Evolutionary conservation across 2,329 filamentous ascomycete species (phyloP).

Genomic region (Aspergillus chevalieri): DNA sequence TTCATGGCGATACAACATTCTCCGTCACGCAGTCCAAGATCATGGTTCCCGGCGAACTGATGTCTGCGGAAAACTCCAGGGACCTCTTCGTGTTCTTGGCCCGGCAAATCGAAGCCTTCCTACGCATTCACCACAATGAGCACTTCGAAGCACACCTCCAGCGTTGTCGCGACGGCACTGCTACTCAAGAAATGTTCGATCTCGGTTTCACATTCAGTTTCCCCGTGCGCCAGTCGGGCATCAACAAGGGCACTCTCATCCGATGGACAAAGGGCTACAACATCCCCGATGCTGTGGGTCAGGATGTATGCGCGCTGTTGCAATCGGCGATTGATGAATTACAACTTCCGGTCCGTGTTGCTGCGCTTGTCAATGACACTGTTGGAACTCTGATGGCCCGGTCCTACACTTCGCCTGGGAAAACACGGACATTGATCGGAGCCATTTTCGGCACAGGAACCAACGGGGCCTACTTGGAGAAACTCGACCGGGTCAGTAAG

Average conservation of each 20-base stretch:
- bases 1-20: constrained; percentile 94
- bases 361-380: constrained; percentile 93
- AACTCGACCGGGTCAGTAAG: constrained; percentile 79
- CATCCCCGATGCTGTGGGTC: constrained; percentile 86
- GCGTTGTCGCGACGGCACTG: constrained; percentile 57
- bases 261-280: constrained; percentile 99
- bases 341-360: constrained; percentile 83
- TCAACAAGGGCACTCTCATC: constrained; percentile 91
- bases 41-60: constrained; percentile 79
- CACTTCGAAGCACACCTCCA: constrained; percentile 69
- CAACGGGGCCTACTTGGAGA: constrained; percentile 96
- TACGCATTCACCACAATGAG: constrained; percentile 79
- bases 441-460: constrained; percentile 97
- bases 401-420: constrained; percentile 86
- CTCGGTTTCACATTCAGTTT: constrained; percentile 99
- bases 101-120: constrained; percentile 82
- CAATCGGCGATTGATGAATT: constrained; percentile 85
- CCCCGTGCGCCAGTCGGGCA: constrained; percentile 85
- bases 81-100: constrained; percentile 91
- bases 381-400: constrained; percentile 97
- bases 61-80: constrained; percentile 78
- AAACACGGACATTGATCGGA: constrained; percentile 80
- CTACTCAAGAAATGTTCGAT: constrained; percentile 75
- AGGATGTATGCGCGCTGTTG: constrained; percentile 87
- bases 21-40: constrained; percentile 89